Evolutionary conservation across 768 basidiomycete species (phyloP).

Genomic region (Pulveroboletus sp.): DNA sequence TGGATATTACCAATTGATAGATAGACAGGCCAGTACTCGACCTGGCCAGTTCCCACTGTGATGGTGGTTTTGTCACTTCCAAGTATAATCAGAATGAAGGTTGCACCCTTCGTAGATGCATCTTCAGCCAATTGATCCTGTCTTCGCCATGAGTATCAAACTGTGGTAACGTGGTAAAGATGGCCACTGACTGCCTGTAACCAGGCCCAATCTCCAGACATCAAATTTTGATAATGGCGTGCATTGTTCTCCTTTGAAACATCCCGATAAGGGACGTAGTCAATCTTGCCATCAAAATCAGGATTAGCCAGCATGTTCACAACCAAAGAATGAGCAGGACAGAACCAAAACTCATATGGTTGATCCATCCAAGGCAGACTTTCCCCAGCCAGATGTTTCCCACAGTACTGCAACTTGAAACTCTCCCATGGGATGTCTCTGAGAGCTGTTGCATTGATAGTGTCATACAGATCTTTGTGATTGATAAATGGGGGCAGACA

Average conservation of each 20-base stretch:
- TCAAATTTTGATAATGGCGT: background rate
- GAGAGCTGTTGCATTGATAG: conserved; percentile 33
- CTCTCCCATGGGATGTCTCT: conserved; percentile 38
- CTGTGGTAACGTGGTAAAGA: background rate
- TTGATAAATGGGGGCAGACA: background rate
- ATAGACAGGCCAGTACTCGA: conserved; percentile 18
- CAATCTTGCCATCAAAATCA: background rate
- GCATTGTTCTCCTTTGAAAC: background rate
- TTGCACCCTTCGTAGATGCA: conserved; percentile 12
- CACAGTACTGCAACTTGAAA: conserved; percentile 29
- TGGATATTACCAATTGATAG: conserved; percentile 17
- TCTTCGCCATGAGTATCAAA: background rate
- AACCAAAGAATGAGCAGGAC: conserved; percentile 12
- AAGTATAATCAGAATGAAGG: conserved; percentile 6
- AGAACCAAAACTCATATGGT: conserved; percentile 27
- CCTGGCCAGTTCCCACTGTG: conserved; percentile 13
- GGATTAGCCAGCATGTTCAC: background rate
- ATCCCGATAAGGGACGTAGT: background rate
- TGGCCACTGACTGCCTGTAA: too few species aligned
- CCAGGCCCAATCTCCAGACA: background rate
- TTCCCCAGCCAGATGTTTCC: background rate
- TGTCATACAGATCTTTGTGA: conserved; percentile 2
- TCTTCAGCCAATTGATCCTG: conserved; percentile 27
- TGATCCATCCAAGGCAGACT: conserved; percentile 22
- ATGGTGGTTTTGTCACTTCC: conserved; percentile 19